A percentile compares a stretch with the other conserved stretches of the same genome.
Evolutionary conservation across 345 rosid species (phyloP).

Genomic region (Citrus reticulata): DNA sequence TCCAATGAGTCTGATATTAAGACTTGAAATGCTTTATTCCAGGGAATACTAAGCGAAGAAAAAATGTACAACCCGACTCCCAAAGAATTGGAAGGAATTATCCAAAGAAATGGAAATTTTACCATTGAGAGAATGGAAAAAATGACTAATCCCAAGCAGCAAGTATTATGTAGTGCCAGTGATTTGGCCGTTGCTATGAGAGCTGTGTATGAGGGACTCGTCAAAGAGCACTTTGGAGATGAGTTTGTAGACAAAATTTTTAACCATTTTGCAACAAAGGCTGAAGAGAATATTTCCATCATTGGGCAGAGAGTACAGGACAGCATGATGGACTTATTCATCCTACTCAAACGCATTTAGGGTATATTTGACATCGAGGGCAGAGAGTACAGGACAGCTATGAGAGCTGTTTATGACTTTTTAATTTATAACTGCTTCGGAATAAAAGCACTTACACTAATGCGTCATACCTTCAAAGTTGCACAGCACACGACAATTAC

Average conservation of each 20-base stretch:
- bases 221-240: constrained; percentile 11
- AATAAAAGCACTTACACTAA: background rate
- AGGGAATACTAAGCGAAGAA: constrained; percentile 14
- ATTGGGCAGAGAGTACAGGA: background rate
- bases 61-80: background rate
- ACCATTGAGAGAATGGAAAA: background rate
- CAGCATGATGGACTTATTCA: background rate
- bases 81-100: constrained; percentile 10
- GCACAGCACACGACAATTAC: too few relatives aligned
- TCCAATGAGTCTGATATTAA: too few relatives aligned
- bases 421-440: too few relatives aligned
- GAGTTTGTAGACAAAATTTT: background rate
- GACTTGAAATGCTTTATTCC: background rate
- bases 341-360: background rate
- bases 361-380: too few relatives aligned
- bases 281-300: background rate
- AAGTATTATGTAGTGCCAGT: too few relatives aligned
- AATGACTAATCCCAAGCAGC: background rate
- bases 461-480: too few relatives aligned
- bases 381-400: too few relatives aligned
- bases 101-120: background rate
- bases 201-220: constrained; percentile 14
- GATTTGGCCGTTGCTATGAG: background rate
- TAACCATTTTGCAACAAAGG: background rate
- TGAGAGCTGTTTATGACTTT: too few relatives aligned